Conservation (phyloP, 1,139 yeast genomes). For the Saccharomycopsis hybrid region DNA sequence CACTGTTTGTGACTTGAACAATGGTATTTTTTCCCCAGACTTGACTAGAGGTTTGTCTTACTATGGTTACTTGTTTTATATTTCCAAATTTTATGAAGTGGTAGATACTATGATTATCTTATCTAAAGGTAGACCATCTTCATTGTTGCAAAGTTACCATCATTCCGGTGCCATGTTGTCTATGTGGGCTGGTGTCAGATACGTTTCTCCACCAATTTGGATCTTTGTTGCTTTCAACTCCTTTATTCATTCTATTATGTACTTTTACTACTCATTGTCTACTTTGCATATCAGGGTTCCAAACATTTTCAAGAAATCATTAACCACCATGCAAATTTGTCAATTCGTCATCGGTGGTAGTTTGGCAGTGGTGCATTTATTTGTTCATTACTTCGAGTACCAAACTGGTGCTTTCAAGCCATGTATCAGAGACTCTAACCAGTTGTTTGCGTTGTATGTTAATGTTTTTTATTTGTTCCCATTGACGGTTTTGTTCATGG, state of each 20-base stretch:
- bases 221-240: constrained; percentile 76
- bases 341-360: constrained; percentile 71
- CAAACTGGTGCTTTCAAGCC: constrained; percentile 38
- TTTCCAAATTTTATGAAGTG: constrained; percentile 70
- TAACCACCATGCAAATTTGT: constrained; percentile 64
- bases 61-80: constrained; percentile 63
- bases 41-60: constrained; percentile 43
- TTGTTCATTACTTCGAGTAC: constrained; percentile 53
- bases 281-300: constrained; percentile 61
- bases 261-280: constrained; percentile 61
- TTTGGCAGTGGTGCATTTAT: constrained; percentile 56
- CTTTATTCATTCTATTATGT: constrained; percentile 71
- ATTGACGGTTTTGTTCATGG: constrained; percentile 61
- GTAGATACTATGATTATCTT: constrained; percentile 63
- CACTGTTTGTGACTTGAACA: constrained; percentile 53
- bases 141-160: constrained; percentile 67
- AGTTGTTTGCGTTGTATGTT: constrained; percentile 55
- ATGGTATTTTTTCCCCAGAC: constrained; percentile 47
- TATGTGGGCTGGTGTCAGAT: constrained; percentile 77
- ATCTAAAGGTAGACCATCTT: constrained; percentile 63
- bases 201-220: constrained; percentile 74
- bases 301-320: constrained; percentile 46
- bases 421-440: constrained; percentile 56
- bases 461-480: constrained; percentile 66
- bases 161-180: constrained; percentile 81